These are phyloP conservation scores for Neoboletus magnificus DNA, from an alignment of 768 basidiomycete genomes.

Conservation along the genomic window DNA sequence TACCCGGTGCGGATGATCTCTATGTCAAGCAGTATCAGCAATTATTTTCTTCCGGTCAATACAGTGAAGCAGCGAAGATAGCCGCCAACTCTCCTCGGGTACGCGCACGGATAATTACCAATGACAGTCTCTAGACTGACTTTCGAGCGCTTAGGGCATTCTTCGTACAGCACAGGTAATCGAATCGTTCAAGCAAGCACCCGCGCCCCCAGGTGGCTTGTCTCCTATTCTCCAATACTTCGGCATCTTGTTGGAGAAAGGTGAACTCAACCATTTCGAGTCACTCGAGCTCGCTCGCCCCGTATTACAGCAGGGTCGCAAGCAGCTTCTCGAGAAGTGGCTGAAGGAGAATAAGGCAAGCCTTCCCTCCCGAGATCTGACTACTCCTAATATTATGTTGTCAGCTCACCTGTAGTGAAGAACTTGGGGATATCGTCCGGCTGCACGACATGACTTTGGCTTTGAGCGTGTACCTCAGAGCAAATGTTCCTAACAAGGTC, in stretches of 20 bases:
- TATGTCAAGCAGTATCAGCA: conserved; percentile 93
- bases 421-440: conserved; percentile 95
- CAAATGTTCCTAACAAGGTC: conserved; percentile 98
- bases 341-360: conserved; percentile 96
- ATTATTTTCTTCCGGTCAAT: conserved; percentile 86
- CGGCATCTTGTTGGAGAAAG: conserved; percentile 97
- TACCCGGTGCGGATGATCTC: conserved; percentile 96
- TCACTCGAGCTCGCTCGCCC: conserved; percentile 94
- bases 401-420: conserved; percentile 96
- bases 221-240: conserved; percentile 98
- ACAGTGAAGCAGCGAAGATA: conserved; percentile 91
- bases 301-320: conserved; percentile 92
- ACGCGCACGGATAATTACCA: conserved; percentile 21
- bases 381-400: conserved; percentile 9
- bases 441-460: conserved; percentile 95
- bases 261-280: conserved; percentile 95
- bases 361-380: conserved; percentile 3
- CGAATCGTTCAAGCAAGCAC: conserved; percentile 95
- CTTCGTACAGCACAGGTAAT: conserved; percentile 93
- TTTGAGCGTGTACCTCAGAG: conserved; percentile 94
- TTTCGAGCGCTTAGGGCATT: conserved; percentile 60
- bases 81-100: conserved; percentile 96
- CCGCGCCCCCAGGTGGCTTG: conserved; percentile 83
- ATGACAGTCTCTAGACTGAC: neutral
- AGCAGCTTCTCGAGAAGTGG: conserved; percentile 98